Percentiles rank a stretch among this genome's conserved stretches.
phyloP scores from a whole-genome alignment of 1,284 basidiomycete genomes.

The Stygiomarasmius scandens region DNA sequence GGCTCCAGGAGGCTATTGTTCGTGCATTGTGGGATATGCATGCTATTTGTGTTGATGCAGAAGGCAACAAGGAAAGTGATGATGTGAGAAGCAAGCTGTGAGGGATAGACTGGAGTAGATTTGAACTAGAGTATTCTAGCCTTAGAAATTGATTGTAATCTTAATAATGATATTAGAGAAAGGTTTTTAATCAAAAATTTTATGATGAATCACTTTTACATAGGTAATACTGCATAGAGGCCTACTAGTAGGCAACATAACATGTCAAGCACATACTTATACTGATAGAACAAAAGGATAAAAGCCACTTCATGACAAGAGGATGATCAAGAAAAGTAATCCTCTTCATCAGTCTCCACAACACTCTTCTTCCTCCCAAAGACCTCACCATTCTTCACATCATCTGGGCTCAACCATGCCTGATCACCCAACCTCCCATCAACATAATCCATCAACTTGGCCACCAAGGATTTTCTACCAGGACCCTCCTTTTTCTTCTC shows the following conservation, averaged over 20 bases:
- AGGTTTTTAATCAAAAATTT: too few species aligned
- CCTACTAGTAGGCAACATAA: too few species aligned
- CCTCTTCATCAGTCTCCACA: constrained; percentile 6
- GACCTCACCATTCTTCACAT: constrained; percentile 44
- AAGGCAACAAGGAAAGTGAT: not conserved
- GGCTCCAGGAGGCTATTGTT: constrained; percentile 71
- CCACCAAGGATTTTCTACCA: constrained; percentile 52
- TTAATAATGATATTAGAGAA: too few species aligned
- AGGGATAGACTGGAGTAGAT: too few species aligned
- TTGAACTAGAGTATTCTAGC: too few species aligned
- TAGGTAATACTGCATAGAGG: too few species aligned
- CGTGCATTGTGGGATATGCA: constrained; percentile 77
- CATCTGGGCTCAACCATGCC: constrained; percentile 41
- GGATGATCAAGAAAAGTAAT: not conserved
- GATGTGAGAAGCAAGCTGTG: not conserved
- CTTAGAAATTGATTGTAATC: too few species aligned
- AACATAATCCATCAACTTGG: constrained; percentile 44
- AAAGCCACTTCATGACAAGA: constrained; percentile 1
- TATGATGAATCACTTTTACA: too few species aligned
- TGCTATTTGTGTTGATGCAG: constrained; percentile 3
- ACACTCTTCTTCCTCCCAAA: constrained; percentile 16
- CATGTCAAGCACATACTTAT: not conserved
- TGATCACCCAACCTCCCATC: constrained; percentile 39
- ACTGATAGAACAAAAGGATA: constrained; percentile 16
- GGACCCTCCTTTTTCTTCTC: constrained; percentile 26